Evolutionary conservation across 2,329 filamentous ascomycete species (phyloP), one percentile per base, ranked within the genome.

Genomic region (Neofusicoccum sp.): DNA sequence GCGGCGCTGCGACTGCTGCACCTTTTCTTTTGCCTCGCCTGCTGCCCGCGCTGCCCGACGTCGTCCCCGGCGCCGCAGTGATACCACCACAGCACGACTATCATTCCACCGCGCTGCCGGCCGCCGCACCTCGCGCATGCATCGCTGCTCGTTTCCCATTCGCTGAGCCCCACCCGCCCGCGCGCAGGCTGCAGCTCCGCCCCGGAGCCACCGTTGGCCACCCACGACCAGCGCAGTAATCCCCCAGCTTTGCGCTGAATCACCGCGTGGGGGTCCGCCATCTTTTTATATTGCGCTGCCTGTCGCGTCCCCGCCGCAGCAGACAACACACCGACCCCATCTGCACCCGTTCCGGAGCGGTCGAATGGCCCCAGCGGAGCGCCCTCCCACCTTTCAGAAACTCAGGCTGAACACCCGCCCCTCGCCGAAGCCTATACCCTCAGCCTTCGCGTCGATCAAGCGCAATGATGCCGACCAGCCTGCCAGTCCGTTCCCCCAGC

Each of bases 361-460:
- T 70, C 66, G 57, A 70, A 76, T 76, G 73, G 74, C 73, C 70
- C 71, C 73, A 62, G 65, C 71, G 67, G 69, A 69, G 65, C 71
- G 71, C 69, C 73, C 72, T 72, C 73, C 74, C 65, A 68, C 65
- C 66, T 76, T 76, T 69, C 73, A 73, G 69, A 76, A 76, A 66
- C 73, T 76, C 66, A 75, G 71, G 65, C 67, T 76, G 70, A 70
- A 76, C 64, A 76, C 72, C 61, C 68, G 69, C 61, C 62, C 70
- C 49, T 65, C 70, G 53, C 66, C 67, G 56, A 76, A 74, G 63
- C 70, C 69, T 28, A 65, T 69, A 49, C 66, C 70, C 59, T 75
- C 73, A 47, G 70, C 72, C 61, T 75, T 75, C 63, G 72, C 71
- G 59, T 70, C 72, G 44, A 70, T 75, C 62, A 58, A 41, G 20